Evolutionary conservation across 768 basidiomycete species (phyloP).

Genomic region (Suillus placidus): DNA sequence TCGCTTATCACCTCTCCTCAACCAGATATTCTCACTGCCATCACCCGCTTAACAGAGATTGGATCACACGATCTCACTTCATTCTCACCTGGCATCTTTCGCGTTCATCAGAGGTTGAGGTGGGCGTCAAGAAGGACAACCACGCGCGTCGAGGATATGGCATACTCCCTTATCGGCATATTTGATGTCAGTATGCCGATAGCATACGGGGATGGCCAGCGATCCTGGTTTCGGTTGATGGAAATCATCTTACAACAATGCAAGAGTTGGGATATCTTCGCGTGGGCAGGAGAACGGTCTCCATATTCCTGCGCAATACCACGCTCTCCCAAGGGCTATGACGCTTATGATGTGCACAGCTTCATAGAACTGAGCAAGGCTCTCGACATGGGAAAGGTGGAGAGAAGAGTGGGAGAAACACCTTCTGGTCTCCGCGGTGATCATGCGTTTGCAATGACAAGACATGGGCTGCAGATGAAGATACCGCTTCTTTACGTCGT

Average conservation of each 20-base stretch:
- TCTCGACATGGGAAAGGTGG: background rate
- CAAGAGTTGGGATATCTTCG: conserved; percentile 12
- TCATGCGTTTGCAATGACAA: background rate
- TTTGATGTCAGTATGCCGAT: conserved; percentile 28
- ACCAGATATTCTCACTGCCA: conserved; percentile 13
- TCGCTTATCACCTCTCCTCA: conserved; percentile 10
- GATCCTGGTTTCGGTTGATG: conserved; percentile 27
- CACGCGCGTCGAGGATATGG: conserved; percentile 25
- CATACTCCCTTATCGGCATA: conserved; percentile 28
- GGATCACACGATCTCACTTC: conserved; percentile 12
- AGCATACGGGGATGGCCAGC: conserved; percentile 26
- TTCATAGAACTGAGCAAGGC: background rate
- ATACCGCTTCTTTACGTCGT: background rate
- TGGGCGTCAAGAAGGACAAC: conserved; percentile 31
- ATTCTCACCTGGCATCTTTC: conserved; percentile 17
- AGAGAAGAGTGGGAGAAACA: background rate
- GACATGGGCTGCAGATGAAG: background rate
- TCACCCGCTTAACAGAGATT: conserved; percentile 19
- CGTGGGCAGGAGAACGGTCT: conserved; percentile 12
- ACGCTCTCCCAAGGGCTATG: conserved; percentile 25
- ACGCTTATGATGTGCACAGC: conserved; percentile 17
- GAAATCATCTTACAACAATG: conserved; percentile 6
- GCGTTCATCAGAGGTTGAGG: conserved; percentile 22
- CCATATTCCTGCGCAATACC: conserved; percentile 15
- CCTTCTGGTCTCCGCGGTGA: background rate